phyloP scores from a whole-genome alignment of 257 asterid species.

The Petunia secreta region DNA sequence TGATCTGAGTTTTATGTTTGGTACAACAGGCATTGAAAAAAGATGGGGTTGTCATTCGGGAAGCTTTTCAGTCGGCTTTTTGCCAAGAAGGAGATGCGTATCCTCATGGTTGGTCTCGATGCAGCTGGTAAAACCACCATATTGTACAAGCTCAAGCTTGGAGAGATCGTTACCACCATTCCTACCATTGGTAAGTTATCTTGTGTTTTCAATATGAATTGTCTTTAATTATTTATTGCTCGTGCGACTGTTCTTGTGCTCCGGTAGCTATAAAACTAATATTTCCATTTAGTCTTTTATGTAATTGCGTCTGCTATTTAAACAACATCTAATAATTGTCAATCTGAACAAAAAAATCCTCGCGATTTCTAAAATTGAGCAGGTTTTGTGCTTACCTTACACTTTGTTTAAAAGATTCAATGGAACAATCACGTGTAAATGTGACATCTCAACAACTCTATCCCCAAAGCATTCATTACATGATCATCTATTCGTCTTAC shows the following conservation, averaged over 20 bases:
- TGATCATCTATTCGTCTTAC: neutral
- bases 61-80: slow-evolving; percentile 78
- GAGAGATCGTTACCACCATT: slow-evolving; percentile 78
- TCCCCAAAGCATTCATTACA: neutral
- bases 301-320: neutral
- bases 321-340: neutral
- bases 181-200: slow-evolving; percentile 74
- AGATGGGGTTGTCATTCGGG: slow-evolving; percentile 79
- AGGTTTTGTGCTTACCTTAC: neutral
- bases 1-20: slow-evolving; percentile 21
- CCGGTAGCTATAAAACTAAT: neutral
- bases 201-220: neutral
- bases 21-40: slow-evolving; percentile 41
- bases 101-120: slow-evolving; percentile 85
- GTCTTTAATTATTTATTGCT: neutral
- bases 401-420: neutral
- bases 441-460: neutral
- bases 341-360: neutral
- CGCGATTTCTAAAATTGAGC: neutral
- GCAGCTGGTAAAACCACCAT: slow-evolving; percentile 91
- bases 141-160: slow-evolving; percentile 82
- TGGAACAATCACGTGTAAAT: neutral
- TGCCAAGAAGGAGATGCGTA: slow-evolving; percentile 85
- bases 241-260: neutral
- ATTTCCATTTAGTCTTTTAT: neutral